Evolutionary conservation across 768 basidiomycete species (phyloP).

Genomic region (Lyophyllum decastes): DNA sequence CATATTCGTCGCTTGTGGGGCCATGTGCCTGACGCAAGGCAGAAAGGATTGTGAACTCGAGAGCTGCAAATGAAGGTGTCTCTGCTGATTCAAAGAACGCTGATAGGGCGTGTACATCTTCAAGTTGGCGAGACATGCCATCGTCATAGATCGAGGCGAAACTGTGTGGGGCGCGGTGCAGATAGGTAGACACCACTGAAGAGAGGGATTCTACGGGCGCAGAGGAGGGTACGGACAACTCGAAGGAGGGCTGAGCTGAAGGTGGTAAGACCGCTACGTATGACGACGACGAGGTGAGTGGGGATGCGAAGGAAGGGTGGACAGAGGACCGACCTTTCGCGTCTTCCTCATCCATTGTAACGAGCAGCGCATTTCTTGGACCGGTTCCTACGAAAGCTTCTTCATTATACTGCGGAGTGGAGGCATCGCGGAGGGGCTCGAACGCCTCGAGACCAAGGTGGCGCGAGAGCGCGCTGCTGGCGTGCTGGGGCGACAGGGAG

Average conservation of each 20-base stretch:
- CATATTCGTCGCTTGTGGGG: slow-evolving; percentile 55
- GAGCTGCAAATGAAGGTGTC: slow-evolving; percentile 57
- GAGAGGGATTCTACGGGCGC: slow-evolving; percentile 41
- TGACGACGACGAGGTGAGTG: slow-evolving; percentile 8
- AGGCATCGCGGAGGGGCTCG: slow-evolving; percentile 46
- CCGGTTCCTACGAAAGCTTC: slow-evolving; percentile 61
- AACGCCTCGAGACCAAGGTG: slow-evolving; percentile 74
- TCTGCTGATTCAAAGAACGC: slow-evolving; percentile 57
- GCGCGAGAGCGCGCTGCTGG: slow-evolving; percentile 60
- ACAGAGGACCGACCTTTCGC: slow-evolving; percentile 46
- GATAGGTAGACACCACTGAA: slow-evolving; percentile 57
- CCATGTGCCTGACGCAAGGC: slow-evolving; percentile 51
- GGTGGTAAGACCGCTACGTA: slow-evolving; percentile 57
- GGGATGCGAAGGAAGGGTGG: not conserved
- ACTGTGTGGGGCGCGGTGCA: slow-evolving; percentile 55
- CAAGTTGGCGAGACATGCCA: slow-evolving; percentile 27
- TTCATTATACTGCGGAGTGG: slow-evolving; percentile 31
- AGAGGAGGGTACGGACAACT: slow-evolving; percentile 29
- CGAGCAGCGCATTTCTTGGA: slow-evolving; percentile 46
- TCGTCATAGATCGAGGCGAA: slow-evolving; percentile 57
- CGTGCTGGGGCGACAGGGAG: slow-evolving; percentile 50
- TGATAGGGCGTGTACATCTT: slow-evolving; percentile 38
- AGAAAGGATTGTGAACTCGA: slow-evolving; percentile 56
- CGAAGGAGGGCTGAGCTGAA: slow-evolving; percentile 51
- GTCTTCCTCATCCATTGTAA: slow-evolving; percentile 58